Evolutionary conservation across 1,284 basidiomycete species (phyloP), one percentile per base, ranked within the genome.

Genomic region (Pseudozyma thailandica): DNA sequence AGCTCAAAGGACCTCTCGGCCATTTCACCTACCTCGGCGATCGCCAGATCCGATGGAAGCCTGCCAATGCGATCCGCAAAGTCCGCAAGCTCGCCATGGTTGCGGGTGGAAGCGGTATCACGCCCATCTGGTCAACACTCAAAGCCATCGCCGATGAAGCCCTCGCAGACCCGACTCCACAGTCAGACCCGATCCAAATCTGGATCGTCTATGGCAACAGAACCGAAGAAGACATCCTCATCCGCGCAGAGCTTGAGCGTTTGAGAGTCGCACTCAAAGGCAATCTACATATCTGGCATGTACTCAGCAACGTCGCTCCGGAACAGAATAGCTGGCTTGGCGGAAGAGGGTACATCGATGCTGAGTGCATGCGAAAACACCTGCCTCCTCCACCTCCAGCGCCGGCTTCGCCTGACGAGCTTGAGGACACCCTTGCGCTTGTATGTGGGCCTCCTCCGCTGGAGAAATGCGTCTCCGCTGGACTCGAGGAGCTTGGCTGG

Each of bases 1-100:
- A 90, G 64, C 72, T 90, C 49, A 90, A 89, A 75, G 89, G 89
- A 0, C 89, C 89, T 0, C 80, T 89, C 3, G 89, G 89, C 0
- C 86, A 85, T 1, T 90, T 90, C 77, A 79, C 85, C 15, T 89
- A 87, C 86, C 78, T 85, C 6, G 87, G 88, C 0, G 68, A 82
- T 12, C 85, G 86, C 0, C 72, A 78, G 23, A 85, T 85, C 28
- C 66, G 69, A 20, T 85, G 86, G 84, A 83, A 85, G 50, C 85
- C 85, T 0, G 68, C 82, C 3, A 72, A 84, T 47, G 46, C 42
- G 10, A 45, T 61, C 31, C 81, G 82, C 28, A 81, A 77, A 18
- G 81, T 87, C 10, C 82, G 79, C 35, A 83, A 87, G 18, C 74
- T 90, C 15, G 88, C 87, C 2, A 84, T 90, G 85, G 84, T 90